Conservation (phyloP, 164 flowering plant genomes). For the Annona squamosa region DNA sequence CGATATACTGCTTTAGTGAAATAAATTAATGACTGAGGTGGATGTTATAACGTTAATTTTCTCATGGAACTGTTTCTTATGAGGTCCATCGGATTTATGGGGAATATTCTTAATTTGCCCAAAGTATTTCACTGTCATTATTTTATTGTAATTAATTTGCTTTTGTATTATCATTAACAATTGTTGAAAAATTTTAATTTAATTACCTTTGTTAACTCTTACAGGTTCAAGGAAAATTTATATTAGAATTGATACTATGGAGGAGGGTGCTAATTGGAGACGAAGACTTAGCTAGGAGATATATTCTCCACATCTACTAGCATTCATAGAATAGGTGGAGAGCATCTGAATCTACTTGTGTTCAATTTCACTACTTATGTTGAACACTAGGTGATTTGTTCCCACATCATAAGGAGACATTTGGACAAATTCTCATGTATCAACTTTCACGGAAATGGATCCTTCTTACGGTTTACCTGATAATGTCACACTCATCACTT, state of each 20-base stretch:
- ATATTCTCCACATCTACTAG: conserved; percentile 85
- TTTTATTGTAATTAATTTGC: background rate
- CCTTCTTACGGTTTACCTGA: conserved; percentile 67
- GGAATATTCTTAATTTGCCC: too few species aligned
- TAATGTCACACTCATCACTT: conserved; percentile 71
- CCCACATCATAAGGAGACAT: conserved; percentile 40
- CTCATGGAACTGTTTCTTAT: too few species aligned
- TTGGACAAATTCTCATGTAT: conserved; percentile 40
- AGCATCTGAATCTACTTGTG: background rate
- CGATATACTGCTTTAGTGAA: too few species aligned
- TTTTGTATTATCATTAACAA: background rate
- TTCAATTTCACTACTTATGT: background rate
- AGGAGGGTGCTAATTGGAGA: conserved; percentile 96
- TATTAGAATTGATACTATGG: conserved; percentile 69
- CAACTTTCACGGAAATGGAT: conserved; percentile 60
- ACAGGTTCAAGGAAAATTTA: conserved; percentile 84
- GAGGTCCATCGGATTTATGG: too few species aligned
- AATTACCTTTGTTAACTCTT: conserved; percentile 1
- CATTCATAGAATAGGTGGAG: conserved; percentile 76
- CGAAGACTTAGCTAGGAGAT: conserved; percentile 83
- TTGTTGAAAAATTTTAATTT: background rate
- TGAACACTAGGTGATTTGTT: conserved; percentile 5
- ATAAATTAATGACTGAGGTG: too few species aligned
- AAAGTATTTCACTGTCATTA: too few species aligned
- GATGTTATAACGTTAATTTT: too few species aligned